Evolutionary conservation across 345 rosid genomes (phyloP).

Genomic region (Kernera saxatilis): DNA sequence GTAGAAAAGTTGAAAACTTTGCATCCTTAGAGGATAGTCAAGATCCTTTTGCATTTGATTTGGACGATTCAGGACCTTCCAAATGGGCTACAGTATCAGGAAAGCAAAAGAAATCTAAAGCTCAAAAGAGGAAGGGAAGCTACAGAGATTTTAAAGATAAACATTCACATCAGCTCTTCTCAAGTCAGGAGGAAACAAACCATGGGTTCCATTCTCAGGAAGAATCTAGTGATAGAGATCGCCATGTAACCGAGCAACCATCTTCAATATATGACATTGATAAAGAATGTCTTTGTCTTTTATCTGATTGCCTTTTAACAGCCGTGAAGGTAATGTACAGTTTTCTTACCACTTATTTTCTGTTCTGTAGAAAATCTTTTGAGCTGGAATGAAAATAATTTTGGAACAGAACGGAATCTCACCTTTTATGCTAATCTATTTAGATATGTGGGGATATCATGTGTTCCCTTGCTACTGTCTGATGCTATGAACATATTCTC

Average conservation of each 20-base stretch:
- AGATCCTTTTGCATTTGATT: constrained; percentile 89
- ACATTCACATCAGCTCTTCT: constrained; percentile 27
- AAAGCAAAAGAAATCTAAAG: constrained; percentile 40
- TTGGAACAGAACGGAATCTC: not conserved
- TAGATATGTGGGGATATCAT: not conserved
- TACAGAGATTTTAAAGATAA: constrained; percentile 37
- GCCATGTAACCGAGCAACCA: constrained; percentile 31
- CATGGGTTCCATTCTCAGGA: constrained; percentile 28
- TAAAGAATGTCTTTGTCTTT: constrained; percentile 49
- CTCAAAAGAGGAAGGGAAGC: constrained; percentile 30
- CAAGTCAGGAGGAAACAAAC: constrained; percentile 45
- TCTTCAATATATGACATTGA: constrained; percentile 37
- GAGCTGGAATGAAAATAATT: not conserved
- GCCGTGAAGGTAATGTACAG: constrained; percentile 67
- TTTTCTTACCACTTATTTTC: not conserved
- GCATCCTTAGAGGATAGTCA: constrained; percentile 43
- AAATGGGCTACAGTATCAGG: constrained; percentile 62
- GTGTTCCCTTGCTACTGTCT: constrained; percentile 2
- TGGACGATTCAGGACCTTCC: constrained; percentile 63
- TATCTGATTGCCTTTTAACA: constrained; percentile 83
- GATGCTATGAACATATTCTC: constrained; percentile 19
- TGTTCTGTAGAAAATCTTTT: not conserved
- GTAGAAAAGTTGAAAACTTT: constrained; percentile 27
- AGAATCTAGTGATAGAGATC: constrained; percentile 35
- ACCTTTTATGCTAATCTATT: not conserved